Conservation (phyloP, 305 asterid species). For the Solanum hybrid region DNA sequence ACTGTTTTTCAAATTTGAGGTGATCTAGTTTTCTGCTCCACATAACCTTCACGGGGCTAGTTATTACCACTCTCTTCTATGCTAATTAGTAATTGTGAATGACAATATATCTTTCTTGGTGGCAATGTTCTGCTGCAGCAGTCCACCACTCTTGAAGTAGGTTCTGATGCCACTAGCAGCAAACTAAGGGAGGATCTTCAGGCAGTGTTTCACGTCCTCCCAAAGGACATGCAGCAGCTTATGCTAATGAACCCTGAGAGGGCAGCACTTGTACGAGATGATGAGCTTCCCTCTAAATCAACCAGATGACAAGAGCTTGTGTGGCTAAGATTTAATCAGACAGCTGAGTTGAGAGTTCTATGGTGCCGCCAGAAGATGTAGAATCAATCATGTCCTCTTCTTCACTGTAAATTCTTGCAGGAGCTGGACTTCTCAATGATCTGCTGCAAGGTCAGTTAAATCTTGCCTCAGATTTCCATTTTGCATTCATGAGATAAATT, state of each 20-base stretch:
- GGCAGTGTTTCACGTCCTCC: conserved; percentile 54
- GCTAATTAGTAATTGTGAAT: neutral
- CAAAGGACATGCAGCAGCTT: conserved; percentile 78
- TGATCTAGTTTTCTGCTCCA: neutral
- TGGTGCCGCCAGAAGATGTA: neutral
- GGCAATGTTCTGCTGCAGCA: conserved; percentile 23
- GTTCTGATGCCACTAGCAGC: conserved; percentile 43
- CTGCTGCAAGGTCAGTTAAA: conserved; percentile 31
- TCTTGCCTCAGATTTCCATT: neutral
- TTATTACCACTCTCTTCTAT: neutral
- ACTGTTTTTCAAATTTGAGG: neutral
- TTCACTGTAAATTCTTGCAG: conserved; percentile 13
- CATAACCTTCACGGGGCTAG: neutral
- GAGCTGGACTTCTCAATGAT: conserved; percentile 17
- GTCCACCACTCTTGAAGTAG: conserved; percentile 50
- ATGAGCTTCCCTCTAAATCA: conserved; percentile 17
- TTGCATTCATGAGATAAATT: neutral
- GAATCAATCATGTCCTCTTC: conserved; percentile 7
- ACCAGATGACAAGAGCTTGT: conserved; percentile 30
- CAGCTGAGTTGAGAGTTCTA: neutral
- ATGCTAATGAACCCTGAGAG: conserved; percentile 69
- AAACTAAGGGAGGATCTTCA: conserved; percentile 76
- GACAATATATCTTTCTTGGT: conserved; percentile 8
- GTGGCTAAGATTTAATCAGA: neutral
- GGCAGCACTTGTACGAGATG: conserved; percentile 39